These are phyloP conservation scores for Blumeriella jaapii DNA, from an alignment of 2,329 filamentous ascomycete genomes.

Conservation along the genomic window DNA sequence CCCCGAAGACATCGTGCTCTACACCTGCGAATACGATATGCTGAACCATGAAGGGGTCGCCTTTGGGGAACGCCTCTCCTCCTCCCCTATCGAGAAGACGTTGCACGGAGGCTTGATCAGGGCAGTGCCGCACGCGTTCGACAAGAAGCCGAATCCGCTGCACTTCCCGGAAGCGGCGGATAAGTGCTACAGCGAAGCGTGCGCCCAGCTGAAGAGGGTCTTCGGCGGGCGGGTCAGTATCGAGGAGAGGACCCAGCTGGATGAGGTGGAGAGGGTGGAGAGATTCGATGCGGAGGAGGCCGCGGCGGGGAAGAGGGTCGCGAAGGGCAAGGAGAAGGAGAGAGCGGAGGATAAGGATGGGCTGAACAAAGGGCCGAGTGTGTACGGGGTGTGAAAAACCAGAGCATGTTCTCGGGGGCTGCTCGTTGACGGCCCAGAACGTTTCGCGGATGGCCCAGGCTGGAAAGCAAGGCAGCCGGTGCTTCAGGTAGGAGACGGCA, in stretches of 20 bases:
- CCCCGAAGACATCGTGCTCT: slow-evolving; percentile 43
- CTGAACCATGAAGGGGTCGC: slow-evolving; percentile 47
- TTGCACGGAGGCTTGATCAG: slow-evolving; percentile 47
- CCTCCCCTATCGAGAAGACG: slow-evolving; percentile 37
- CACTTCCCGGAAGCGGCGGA: slow-evolving; percentile 28
- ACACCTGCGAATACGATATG: slow-evolving; percentile 56
- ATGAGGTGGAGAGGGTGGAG: slow-evolving; percentile 18
- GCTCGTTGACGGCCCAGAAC: no score
- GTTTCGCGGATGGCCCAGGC: no score
- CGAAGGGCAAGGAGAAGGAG: slow-evolving; percentile 5
- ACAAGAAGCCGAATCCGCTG: slow-evolving; percentile 52
- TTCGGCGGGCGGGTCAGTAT: slow-evolving; percentile 19
- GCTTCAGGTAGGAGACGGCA: no score
- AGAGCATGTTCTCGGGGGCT: neutral
- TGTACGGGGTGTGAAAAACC: neutral
- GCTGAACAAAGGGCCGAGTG: slow-evolving; percentile 1
- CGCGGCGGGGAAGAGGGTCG: neutral
- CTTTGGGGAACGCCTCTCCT: slow-evolving; percentile 46
- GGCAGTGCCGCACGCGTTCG: slow-evolving; percentile 52
- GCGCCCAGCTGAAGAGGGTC: slow-evolving; percentile 21
- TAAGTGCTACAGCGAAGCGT: slow-evolving; percentile 24
- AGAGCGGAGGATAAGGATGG: slow-evolving; percentile 2
- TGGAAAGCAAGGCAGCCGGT: no score
- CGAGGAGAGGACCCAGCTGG: slow-evolving; percentile 21
- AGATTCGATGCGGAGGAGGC: slow-evolving; percentile 19